Conservation (phyloP, 306 rosid genomes). For the Castanea sativa region DNA sequence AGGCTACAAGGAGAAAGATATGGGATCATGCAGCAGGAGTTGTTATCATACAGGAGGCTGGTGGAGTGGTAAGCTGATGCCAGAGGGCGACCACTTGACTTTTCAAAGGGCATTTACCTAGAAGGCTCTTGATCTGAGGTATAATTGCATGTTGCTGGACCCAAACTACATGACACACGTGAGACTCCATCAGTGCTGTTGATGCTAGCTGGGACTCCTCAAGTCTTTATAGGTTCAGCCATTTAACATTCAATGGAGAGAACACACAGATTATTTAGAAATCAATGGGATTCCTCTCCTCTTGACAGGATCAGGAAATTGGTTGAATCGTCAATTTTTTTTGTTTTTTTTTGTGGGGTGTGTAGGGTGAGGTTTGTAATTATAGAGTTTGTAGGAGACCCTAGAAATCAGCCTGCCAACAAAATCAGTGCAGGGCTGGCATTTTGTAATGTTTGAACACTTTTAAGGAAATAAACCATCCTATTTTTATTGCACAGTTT, state of each 20-base stretch:
- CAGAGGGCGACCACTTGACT: constrained; percentile 72
- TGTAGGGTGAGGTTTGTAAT: neutral
- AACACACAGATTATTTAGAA: neutral
- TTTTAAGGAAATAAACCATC: constrained; percentile 5
- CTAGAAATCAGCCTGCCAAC: constrained; percentile 15
- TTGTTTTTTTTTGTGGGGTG: neutral
- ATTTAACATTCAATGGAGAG: constrained; percentile 25
- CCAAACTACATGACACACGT: constrained; percentile 62
- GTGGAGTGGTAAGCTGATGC: constrained; percentile 97
- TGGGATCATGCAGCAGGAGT: constrained; percentile 99
- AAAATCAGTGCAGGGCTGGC: constrained; percentile 11
- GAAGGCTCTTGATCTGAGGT: constrained; percentile 96
- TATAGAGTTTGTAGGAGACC: constrained; percentile 1
- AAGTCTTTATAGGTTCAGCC: constrained; percentile 46
- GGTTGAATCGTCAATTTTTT: constrained; percentile 16
- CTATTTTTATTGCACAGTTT: neutral
- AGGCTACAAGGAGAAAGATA: constrained; percentile 94
- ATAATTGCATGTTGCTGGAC: constrained; percentile 84
- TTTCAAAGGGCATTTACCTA: constrained; percentile 72
- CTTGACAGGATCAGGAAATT: constrained; percentile 4
- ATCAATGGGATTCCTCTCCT: too few species aligned
- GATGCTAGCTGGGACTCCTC: constrained; percentile 98
- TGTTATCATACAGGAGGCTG: constrained; percentile 88
- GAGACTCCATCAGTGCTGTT: constrained; percentile 82
- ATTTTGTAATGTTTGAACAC: constrained; percentile 18